Percentiles rank a stretch among this genome's conserved stretches.
These are phyloP conservation scores for Arthrobotrys megalospora DNA, from an alignment of 2,329 filamentous ascomycete genomes.

Conservation along the genomic window DNA sequence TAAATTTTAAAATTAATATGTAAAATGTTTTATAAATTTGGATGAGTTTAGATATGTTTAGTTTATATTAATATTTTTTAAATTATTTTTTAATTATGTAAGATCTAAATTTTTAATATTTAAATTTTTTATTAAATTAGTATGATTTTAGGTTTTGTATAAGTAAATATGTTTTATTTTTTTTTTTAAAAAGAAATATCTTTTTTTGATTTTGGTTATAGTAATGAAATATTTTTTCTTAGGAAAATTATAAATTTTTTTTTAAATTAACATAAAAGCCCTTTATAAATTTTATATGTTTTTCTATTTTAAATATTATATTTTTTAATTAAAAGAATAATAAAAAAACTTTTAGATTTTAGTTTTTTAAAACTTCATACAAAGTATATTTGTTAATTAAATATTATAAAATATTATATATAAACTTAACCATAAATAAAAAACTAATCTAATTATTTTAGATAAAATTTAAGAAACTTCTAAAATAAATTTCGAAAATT, in stretches of 20 bases:
- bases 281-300: background rate
- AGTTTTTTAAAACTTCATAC: background rate
- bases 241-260: constrained; percentile 21
- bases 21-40: constrained; percentile 8
- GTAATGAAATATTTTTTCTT: constrained; percentile 12
- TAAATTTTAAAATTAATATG: background rate
- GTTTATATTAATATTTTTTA: constrained; percentile 29
- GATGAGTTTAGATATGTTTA: constrained; percentile 24
- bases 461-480: background rate
- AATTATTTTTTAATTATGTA: constrained; percentile 5
- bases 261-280: background rate
- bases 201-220: no score
- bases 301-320: constrained; percentile 6
- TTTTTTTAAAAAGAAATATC: no score
- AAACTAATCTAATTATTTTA: constrained; percentile 1
- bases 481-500: constrained; percentile 37
- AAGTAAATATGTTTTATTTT: no score
- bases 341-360: no score
- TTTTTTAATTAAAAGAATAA: background rate
- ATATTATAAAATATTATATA: constrained; percentile 2
- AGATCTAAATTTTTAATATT: constrained; percentile 17
- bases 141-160: background rate
- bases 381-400: constrained; percentile 16
- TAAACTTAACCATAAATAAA: background rate
- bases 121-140: constrained; percentile 3